A percentile compares a stretch with the other conserved stretches of the same genome.
Evolutionary conservation across 805 yeast species (phyloP).

Genomic region (Vanderwaltozyma yarrowii): DNA sequence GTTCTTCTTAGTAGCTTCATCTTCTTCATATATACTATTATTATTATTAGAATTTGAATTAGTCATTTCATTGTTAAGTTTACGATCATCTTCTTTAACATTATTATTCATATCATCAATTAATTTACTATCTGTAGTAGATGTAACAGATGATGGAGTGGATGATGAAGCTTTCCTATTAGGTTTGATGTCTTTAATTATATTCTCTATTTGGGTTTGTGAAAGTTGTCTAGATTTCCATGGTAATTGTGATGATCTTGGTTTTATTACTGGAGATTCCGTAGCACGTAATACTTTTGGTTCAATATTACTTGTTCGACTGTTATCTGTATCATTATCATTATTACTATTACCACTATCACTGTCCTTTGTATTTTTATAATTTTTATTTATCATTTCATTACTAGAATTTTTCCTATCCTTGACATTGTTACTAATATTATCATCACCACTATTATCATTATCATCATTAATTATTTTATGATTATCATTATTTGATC

Average conservation of each 20-base stretch:
- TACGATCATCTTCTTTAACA: too few species aligned
- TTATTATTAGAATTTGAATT: background rate
- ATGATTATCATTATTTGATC: constrained; percentile 6
- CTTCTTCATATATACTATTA: background rate
- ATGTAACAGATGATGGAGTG: background rate
- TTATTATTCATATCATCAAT: too few species aligned
- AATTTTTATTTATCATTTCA: background rate
- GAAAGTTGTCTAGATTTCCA: constrained; percentile 2
- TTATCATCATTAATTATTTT: constrained; percentile 1
- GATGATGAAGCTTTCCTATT: background rate
- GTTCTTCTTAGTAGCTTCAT: constrained; percentile 17
- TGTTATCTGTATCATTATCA: constrained; percentile 1
- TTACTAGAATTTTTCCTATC: background rate
- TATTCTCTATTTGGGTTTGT: constrained; percentile 1
- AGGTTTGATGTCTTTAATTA: constrained; percentile 1
- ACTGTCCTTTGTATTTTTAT: too few species aligned
- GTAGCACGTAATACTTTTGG: constrained; percentile 15
- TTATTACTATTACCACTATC: too few species aligned
- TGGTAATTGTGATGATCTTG: constrained; percentile 4
- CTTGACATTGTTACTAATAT: background rate
- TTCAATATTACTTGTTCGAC: background rate
- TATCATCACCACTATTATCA: background rate
- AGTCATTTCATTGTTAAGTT: too few species aligned
- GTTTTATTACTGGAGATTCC: constrained; percentile 21
- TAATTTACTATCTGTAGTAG: background rate